Percentiles rank a stretch among this genome's conserved stretches.
Evolutionary conservation across 176 grass and related monocot species (phyloP).

Genomic region (Otatea glauca): DNA sequence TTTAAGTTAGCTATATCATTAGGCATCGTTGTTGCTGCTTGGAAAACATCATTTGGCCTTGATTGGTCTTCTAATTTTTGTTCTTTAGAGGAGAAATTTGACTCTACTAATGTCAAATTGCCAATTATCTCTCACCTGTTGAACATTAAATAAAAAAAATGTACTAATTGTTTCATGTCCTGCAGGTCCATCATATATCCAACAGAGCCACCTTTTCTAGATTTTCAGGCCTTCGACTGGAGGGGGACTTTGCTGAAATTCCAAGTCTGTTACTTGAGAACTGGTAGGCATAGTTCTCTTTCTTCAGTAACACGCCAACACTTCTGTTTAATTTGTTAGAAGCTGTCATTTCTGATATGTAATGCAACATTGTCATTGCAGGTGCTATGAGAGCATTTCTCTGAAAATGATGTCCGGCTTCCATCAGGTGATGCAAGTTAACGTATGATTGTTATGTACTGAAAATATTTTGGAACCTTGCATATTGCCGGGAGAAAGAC

Average conservation of each 20-base stretch:
- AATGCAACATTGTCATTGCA: conserved; percentile 41
- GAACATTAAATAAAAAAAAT: conserved; percentile 30
- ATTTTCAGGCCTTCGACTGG: conserved; percentile 75
- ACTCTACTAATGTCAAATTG: conserved; percentile 18
- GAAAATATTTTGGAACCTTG: conserved; percentile 13
- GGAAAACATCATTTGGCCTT: background rate
- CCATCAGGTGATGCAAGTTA: conserved; percentile 75
- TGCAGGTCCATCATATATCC: conserved; percentile 91
- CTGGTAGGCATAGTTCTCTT: conserved; percentile 60
- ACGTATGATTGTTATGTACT: conserved; percentile 44
- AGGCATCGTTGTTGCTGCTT: background rate
- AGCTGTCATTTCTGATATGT: conserved; percentile 24
- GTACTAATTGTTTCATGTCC: conserved; percentile 26
- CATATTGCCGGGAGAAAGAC: background rate
- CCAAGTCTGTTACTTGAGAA: conserved; percentile 89
- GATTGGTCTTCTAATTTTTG: background rate
- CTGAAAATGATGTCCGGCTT: conserved; percentile 98
- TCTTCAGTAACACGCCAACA: background rate
- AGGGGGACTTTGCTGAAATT: conserved; percentile 90
- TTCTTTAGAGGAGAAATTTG: background rate
- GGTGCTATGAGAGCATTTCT: conserved; percentile 91
- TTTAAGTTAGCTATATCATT: background rate
- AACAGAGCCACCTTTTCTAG: conserved; percentile 77
- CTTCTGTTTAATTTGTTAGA: conserved; percentile 26
- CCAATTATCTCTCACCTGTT: conserved; percentile 23